Percentiles rank a stretch among this genome's conserved stretches.
Conservation (phyloP, 306 rosid genomes). For the Vicia villosa region DNA sequence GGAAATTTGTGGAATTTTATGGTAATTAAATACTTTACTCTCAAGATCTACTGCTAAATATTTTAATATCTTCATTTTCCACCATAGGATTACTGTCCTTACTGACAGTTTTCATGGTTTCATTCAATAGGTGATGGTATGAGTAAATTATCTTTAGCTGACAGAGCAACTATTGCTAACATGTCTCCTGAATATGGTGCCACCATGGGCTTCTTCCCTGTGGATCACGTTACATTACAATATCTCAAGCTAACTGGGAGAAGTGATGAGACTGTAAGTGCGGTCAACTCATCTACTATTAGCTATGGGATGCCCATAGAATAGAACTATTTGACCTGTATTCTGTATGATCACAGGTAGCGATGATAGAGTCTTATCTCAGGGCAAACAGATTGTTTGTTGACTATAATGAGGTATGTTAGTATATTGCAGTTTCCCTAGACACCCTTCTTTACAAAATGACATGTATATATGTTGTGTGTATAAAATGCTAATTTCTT, state of each 20-base stretch:
- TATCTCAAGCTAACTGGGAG: conserved; percentile 93
- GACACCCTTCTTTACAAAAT: neutral
- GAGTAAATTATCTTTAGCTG: conserved; percentile 88
- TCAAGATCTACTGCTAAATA: neutral
- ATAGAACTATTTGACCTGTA: conserved; percentile 26
- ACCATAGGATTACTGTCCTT: neutral
- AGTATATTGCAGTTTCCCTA: neutral
- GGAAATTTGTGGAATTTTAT: conserved; percentile 92
- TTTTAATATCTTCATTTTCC: neutral
- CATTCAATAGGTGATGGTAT: conserved; percentile 83
- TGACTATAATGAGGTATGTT: conserved; percentile 81
- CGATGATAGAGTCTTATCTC: conserved; percentile 92
- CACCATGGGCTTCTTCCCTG: conserved; percentile 98
- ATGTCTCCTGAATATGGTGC: conserved; percentile 99
- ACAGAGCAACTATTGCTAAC: conserved; percentile 95
- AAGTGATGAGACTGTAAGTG: conserved; percentile 88
- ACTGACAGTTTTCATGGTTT: conserved; percentile 29
- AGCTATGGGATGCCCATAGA: conserved; percentile 34
- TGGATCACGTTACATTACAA: conserved; percentile 89
- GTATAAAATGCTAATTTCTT: conserved; percentile 39
- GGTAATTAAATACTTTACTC: conserved; percentile 49
- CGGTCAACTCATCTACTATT: conserved; percentile 10
- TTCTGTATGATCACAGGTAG: conserved; percentile 60
- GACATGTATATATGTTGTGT: conserved; percentile 14
- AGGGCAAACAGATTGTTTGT: conserved; percentile 91